Evolutionary conservation across 148 eudicot genomes (phyloP).

Genomic region (Polygonum maritimum): DNA sequence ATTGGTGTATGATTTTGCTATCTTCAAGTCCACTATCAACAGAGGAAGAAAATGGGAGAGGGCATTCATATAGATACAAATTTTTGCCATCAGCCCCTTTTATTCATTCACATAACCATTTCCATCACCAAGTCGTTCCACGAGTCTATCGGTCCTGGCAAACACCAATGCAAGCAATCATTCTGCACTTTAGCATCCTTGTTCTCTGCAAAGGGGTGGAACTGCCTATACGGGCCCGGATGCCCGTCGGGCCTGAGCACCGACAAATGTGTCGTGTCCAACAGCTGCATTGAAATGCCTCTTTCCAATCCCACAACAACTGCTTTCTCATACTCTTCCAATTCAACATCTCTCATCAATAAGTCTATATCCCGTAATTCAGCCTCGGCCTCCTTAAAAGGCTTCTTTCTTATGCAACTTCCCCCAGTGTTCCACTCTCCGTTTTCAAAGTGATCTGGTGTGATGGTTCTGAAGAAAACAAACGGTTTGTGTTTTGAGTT

Average conservation of each 20-base stretch:
- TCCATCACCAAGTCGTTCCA: constrained; percentile 76
- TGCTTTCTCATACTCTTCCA: constrained; percentile 50
- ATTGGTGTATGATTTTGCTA: not conserved
- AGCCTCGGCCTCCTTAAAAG: constrained; percentile 37
- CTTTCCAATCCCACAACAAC: constrained; percentile 12
- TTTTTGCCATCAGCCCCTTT: not conserved
- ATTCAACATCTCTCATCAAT: constrained; percentile 41
- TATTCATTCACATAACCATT: constrained; percentile 27
- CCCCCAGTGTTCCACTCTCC: constrained; percentile 81
- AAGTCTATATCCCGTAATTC: constrained; percentile 27
- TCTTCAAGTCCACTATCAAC: not conserved
- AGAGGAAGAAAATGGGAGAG: not conserved
- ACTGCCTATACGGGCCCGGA: constrained; percentile 58
- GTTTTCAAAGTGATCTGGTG: constrained; percentile 80
- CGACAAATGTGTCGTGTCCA: constrained; percentile 53
- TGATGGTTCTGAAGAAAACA: constrained; percentile 41
- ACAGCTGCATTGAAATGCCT: constrained; percentile 31
- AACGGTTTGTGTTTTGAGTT: constrained; percentile 32
- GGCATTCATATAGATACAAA: not conserved
- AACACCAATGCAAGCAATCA: constrained; percentile 96
- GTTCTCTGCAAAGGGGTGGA: constrained; percentile 48
- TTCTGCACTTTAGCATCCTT: constrained; percentile 51
- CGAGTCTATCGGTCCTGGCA: constrained; percentile 84
- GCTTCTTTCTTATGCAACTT: constrained; percentile 44
- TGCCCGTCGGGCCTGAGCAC: constrained; percentile 82